Evolutionary conservation across 179 eudicot genomes (phyloP).

Genomic region (Silene noctiflora): DNA sequence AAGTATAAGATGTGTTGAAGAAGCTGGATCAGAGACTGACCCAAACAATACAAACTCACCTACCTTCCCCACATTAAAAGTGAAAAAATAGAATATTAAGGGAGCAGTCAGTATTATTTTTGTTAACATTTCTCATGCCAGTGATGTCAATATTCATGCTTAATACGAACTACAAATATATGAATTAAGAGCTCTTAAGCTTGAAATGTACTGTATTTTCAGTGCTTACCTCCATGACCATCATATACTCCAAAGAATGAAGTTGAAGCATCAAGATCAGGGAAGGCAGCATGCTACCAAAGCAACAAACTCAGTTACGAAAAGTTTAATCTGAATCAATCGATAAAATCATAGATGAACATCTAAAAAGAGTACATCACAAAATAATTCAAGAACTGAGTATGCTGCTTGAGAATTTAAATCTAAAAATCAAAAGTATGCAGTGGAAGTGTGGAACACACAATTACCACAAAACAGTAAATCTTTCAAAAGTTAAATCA

Average conservation of each 20-base stretch:
- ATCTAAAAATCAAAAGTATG: conserved; percentile 10
- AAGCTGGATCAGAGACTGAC: neutral
- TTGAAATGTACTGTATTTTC: conserved; percentile 15
- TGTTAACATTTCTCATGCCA: neutral
- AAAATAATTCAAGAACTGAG: conserved; percentile 2
- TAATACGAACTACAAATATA: neutral
- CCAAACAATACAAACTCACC: conserved; percentile 1
- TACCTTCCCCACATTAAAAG: neutral
- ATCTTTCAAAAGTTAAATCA: neutral
- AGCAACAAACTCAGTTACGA: conserved; percentile 8
- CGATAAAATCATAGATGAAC: conserved; percentile 5
- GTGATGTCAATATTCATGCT: conserved; percentile 2
- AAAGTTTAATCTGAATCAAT: conserved; percentile 14
- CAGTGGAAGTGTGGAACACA: neutral
- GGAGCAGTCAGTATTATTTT: neutral
- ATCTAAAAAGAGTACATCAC: neutral
- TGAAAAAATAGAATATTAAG: neutral
- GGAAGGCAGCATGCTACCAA: conserved; percentile 81
- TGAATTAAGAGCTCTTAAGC: neutral
- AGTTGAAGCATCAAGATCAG: conserved; percentile 77
- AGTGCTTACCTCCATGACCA: conserved; percentile 90
- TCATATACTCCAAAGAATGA: conserved; percentile 98
- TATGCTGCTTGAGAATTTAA: neutral
- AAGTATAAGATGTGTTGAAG: neutral
- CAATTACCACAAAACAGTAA: neutral